Conservation (phyloP, 148 eudicot species). For the Salicornia ramosissima region DNA sequence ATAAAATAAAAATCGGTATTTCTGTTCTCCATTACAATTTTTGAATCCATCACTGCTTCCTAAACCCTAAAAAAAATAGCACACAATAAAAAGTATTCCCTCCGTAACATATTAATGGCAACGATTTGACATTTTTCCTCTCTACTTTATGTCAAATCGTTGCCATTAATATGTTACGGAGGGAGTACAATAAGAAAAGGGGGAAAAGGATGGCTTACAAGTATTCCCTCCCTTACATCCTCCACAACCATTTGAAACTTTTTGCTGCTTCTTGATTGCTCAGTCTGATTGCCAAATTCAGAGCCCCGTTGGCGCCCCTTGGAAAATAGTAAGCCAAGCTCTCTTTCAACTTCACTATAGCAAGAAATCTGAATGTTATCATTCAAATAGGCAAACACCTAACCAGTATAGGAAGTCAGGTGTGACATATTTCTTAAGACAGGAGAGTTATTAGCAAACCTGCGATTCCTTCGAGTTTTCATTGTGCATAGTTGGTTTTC, state of each 20-base stretch:
- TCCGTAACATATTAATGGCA: too few relatives aligned
- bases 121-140: too few relatives aligned
- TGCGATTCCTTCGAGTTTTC: slow-evolving; percentile 86
- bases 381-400: slow-evolving; percentile 6
- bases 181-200: not conserved
- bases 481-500: slow-evolving; percentile 92
- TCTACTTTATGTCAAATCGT: too few relatives aligned
- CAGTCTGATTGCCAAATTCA: slow-evolving; percentile 48
- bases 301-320: slow-evolving; percentile 51
- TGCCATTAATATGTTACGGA: too few relatives aligned
- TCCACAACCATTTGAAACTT: slow-evolving; percentile 94
- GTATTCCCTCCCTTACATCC: slow-evolving; percentile 89
- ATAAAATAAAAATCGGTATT: too few relatives aligned
- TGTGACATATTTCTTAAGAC: not conserved
- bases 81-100: not conserved
- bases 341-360: slow-evolving; percentile 91
- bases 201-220: slow-evolving; percentile 50
- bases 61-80: not conserved
- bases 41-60: not conserved
- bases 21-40: too few relatives aligned
- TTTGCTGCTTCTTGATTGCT: slow-evolving; percentile 45
- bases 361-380: slow-evolving; percentile 17
- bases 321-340: slow-evolving; percentile 80
- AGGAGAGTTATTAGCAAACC: slow-evolving; percentile 35
- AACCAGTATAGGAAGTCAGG: not conserved